Percentiles rank a stretch among this genome's conserved stretches.
phyloP scores from a whole-genome alignment of 2,329 filamentous ascomycete species.

The Tolypocladium tropicale region DNA sequence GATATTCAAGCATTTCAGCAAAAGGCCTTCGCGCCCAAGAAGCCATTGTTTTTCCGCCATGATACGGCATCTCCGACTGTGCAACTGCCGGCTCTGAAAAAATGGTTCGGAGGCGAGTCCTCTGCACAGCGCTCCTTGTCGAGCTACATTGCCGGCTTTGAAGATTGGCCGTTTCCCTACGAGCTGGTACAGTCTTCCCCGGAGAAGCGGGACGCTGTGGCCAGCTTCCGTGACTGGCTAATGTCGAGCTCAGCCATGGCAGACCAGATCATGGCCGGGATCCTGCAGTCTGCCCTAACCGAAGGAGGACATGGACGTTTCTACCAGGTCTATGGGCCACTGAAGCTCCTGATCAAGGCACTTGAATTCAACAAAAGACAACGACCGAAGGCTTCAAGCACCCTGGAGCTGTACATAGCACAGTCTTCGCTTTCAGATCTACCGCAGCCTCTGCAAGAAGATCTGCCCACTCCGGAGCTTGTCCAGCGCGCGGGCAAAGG shows the following conservation, averaged over 20 bases:
- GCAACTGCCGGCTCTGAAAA: conserved; percentile 39
- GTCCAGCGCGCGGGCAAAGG: conserved; percentile 57
- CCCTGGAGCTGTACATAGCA: conserved; percentile 65
- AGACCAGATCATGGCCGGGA: conserved; percentile 20
- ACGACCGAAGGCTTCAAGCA: conserved; percentile 9
- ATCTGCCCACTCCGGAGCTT: conserved; percentile 58
- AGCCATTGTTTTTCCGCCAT: conserved; percentile 40
- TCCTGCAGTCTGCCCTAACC: conserved; percentile 16
- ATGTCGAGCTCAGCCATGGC: conserved; percentile 12
- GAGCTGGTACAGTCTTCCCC: conserved; percentile 20
- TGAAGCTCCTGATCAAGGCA: conserved; percentile 54
- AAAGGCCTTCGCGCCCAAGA: conserved; percentile 39
- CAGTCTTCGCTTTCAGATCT: conserved; percentile 66
- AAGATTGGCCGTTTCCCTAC: conserved; percentile 25
- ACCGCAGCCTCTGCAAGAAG: conserved; percentile 48
- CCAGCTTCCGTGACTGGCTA: conserved; percentile 17
- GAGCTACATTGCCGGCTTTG: conserved; percentile 18
- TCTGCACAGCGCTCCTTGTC: conserved; percentile 8
- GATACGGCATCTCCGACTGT: conserved; percentile 22
- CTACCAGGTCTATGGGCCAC: conserved; percentile 46
- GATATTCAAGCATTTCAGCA: conserved; percentile 37
- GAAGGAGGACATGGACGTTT: conserved; percentile 27
- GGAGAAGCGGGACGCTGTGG: conserved; percentile 7
- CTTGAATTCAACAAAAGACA: conserved; percentile 33
- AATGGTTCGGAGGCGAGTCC: conserved; percentile 43